phyloP scores from a whole-genome alignment of 202 grass and related monocot genomes.

The Setaria viridis region DNA sequence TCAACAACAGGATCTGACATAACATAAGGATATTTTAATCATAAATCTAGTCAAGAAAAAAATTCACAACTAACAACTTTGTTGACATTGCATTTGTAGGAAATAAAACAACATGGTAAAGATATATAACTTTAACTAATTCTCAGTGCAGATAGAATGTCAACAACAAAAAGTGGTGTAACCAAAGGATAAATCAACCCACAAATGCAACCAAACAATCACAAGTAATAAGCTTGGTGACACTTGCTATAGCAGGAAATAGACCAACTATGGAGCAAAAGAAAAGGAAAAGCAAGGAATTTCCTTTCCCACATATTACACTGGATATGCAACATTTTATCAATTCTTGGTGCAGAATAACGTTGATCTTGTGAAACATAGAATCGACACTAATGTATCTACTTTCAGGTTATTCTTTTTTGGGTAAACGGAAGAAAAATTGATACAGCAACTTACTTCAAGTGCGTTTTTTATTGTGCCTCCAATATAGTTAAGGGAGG shows the following conservation, averaged over 20 bases:
- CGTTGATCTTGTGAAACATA: not conserved
- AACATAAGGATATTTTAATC: not conserved
- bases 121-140: not conserved
- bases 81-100: not conserved
- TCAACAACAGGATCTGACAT: constrained; percentile 14
- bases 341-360: not conserved
- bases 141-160: constrained; percentile 3
- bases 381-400: not conserved
- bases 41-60: constrained; percentile 18
- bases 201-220: constrained; percentile 28
- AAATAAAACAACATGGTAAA: constrained; percentile 30
- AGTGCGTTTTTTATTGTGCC: constrained; percentile 90
- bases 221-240: not conserved
- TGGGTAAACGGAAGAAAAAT: constrained; percentile 1
- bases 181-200: not conserved
- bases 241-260: constrained; percentile 20
- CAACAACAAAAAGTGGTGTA: not conserved
- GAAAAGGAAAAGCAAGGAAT: constrained; percentile 3
- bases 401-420: not conserved
- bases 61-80: not conserved
- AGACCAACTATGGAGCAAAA: constrained; percentile 3
- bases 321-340: not conserved
- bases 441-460: constrained; percentile 64
- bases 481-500: constrained; percentile 91
- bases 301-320: not conserved